Base-by-base conservation (phyloP, 1,284 basidiomycete genomes). In the Tilletia indica region DNA sequence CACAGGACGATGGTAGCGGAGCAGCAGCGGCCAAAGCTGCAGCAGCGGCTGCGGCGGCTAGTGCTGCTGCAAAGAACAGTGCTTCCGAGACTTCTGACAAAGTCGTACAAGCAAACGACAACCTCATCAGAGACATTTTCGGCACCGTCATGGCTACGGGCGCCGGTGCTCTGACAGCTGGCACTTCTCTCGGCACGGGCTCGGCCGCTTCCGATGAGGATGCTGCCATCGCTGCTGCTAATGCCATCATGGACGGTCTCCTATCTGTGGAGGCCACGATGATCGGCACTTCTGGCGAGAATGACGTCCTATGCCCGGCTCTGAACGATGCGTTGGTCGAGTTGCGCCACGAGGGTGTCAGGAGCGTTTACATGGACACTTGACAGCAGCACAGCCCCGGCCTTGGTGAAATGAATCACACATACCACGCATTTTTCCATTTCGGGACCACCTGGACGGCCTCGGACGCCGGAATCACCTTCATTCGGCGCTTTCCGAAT, bases 261-360 rank as follows among this genome's bases (percentile, higher is more conserved):
- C 69, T 74, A 34, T 71, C 70, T 2, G 75, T 78, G 1, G 79
- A 83, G 54, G 77, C 79, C 4, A 76, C 74, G 8, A 68, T 83
- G 71, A 75, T 81, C 73, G 70, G 71, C 11, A 73, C 74, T 36
- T 75, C 81, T 36, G 72, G 72, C 11, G 73, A 78, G 51, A 83
- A 83, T 71, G 81, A 83, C 63, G 82, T 83, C 42, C 66, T 83
- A 56, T 80, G 79, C 14, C 72, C 76, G 16, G 75, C 78, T 61
- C 72, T 81, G 70, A 83, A 81, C 69, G 81, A 83, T 36, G 78
- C 74, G 19, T 74, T 83, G 38, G 64, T 77, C 34, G 79, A 78
- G 67, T 69, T 83, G 48, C 74, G 77, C 14, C 71, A 74, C 14
- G 66, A 67, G 21, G 45, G 66, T 19, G 66, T 67, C 36, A 14